Percentiles rank a stretch among this genome's conserved stretches.
Conservation (phyloP, 805 yeast species). For the Candida sakaeoensis region DNA sequence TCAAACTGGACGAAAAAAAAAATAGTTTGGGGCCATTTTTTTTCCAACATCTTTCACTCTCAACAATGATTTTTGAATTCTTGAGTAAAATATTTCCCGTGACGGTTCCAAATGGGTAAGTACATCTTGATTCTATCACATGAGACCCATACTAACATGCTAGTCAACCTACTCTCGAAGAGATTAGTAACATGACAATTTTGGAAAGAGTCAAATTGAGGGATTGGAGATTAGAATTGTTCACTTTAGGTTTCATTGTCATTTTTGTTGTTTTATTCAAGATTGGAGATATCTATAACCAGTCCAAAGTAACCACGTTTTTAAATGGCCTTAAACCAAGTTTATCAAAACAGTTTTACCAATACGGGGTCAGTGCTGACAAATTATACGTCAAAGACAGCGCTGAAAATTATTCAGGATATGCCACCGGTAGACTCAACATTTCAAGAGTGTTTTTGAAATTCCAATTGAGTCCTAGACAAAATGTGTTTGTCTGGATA, state of each 20-base stretch:
- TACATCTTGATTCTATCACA: neutral
- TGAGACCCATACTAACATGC: constrained; percentile 12
- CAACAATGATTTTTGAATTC: constrained; percentile 8
- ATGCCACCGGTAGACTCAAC: constrained; percentile 86
- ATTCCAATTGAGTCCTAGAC: constrained; percentile 71
- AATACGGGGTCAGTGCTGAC: constrained; percentile 58
- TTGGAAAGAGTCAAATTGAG: constrained; percentile 54
- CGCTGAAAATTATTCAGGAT: constrained; percentile 59
- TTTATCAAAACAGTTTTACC: constrained; percentile 67
- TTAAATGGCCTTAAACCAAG: constrained; percentile 48
- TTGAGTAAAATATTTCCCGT: constrained; percentile 9
- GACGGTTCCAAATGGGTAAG: constrained; percentile 9
- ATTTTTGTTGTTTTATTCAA: constrained; percentile 49
- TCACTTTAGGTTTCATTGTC: constrained; percentile 50
- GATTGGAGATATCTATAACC: constrained; percentile 60
- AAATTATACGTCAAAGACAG: constrained; percentile 57
- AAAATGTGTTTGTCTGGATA: constrained; percentile 65
- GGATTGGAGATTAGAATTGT: constrained; percentile 75
- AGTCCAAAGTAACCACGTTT: constrained; percentile 49
- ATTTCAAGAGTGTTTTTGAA: constrained; percentile 59
- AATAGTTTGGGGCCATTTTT: neutral
- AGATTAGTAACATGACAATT: constrained; percentile 56
- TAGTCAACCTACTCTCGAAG: constrained; percentile 39
- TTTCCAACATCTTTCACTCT: neutral
- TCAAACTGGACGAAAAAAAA: neutral